These are phyloP conservation scores for Fusarium sp. DNA, from an alignment of 2,329 filamentous ascomycete genomes.

Conservation along the genomic window DNA sequence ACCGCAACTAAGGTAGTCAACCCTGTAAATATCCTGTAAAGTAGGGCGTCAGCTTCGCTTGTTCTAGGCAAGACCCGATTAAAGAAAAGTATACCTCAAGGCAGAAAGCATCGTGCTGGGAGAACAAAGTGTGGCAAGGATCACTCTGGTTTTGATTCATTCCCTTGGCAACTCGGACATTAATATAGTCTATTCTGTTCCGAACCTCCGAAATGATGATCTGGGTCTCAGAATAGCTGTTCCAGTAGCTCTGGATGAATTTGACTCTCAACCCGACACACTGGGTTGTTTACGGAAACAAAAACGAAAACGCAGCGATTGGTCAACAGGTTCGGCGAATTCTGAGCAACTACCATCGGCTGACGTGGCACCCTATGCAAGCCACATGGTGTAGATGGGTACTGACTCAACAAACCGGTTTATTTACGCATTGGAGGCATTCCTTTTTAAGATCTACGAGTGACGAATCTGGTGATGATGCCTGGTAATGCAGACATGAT, in stretches of 20 bases:
- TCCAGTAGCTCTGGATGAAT: rapidly evolving
- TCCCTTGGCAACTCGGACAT: too few species aligned
- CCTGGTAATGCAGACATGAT: too few species aligned
- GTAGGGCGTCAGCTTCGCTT: background rate
- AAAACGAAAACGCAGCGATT: background rate
- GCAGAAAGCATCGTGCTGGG: background rate
- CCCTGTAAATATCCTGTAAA: background rate
- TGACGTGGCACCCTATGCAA: background rate
- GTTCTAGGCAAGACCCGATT: too few species aligned
- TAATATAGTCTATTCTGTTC: too few species aligned
- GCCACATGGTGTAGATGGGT: background rate
- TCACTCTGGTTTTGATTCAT: too few species aligned
- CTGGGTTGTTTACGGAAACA: background rate
- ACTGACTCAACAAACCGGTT: background rate
- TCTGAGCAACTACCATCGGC: background rate
- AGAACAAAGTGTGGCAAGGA: background rate
- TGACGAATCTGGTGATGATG: too few species aligned
- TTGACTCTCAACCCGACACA: background rate
- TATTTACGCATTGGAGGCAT: background rate
- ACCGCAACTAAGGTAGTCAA: background rate
- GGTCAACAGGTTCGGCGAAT: background rate
- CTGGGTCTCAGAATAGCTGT: background rate
- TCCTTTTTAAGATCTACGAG: too few species aligned
- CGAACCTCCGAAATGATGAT: background rate
- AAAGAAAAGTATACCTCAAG: background rate